Conservation (phyloP, 306 rosid genomes). For the Cicer chorassanicum region DNA sequence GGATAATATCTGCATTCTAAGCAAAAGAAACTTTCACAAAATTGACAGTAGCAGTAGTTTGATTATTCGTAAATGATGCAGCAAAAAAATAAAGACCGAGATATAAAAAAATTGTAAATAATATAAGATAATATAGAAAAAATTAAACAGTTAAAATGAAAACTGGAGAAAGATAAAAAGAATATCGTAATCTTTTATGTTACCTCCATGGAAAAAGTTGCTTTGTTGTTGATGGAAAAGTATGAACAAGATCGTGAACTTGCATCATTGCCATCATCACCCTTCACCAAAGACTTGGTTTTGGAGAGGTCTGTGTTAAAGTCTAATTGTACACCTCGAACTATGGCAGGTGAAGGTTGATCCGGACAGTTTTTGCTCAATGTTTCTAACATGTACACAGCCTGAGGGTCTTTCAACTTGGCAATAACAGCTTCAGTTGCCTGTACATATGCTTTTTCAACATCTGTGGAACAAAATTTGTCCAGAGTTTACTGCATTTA, state of each 20-base stretch:
- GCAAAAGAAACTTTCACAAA: slow-evolving; percentile 54
- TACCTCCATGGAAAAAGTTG: slow-evolving; percentile 67
- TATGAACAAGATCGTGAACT: slow-evolving; percentile 59
- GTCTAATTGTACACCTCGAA: slow-evolving; percentile 72
- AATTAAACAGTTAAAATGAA: slow-evolving; percentile 21
- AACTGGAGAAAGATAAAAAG: background rate
- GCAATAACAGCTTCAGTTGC: slow-evolving; percentile 70
- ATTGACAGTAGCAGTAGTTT: slow-evolving; percentile 34
- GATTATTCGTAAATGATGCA: slow-evolving; percentile 30
- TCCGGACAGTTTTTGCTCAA: slow-evolving; percentile 52
- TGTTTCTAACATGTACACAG: slow-evolving; percentile 62
- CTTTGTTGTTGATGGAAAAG: slow-evolving; percentile 58
- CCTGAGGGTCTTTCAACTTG: slow-evolving; percentile 67
- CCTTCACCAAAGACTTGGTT: slow-evolving; percentile 48
- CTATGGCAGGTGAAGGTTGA: slow-evolving; percentile 60
- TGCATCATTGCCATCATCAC: slow-evolving; percentile 48
- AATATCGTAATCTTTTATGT: slow-evolving; percentile 39
- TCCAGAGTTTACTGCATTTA: slow-evolving; percentile 31
- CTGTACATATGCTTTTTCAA: slow-evolving; percentile 56
- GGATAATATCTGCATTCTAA: slow-evolving; percentile 89
- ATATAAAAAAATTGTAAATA: slow-evolving; percentile 4
- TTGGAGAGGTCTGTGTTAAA: slow-evolving; percentile 55
- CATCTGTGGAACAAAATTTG: slow-evolving; percentile 55
- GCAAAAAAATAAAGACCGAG: slow-evolving; percentile 3
- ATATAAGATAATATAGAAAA: slow-evolving; percentile 25